These are phyloP conservation scores for Codiaeum variegatum DNA, from an alignment of 441 rosid species.

Conservation along the genomic window DNA sequence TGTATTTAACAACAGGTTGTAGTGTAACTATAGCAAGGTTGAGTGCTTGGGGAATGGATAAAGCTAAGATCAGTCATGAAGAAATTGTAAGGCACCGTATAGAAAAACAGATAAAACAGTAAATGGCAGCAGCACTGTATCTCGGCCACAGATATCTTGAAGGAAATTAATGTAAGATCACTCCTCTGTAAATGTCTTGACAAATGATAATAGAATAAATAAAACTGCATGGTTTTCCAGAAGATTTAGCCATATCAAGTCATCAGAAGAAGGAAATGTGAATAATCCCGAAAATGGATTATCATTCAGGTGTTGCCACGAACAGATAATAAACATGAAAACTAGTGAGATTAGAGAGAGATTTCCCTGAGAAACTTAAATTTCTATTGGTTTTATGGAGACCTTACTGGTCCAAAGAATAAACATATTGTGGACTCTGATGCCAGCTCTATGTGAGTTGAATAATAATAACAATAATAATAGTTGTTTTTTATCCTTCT, in stretches of 20 bases:
- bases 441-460: conserved; percentile 41
- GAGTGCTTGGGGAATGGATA: conserved; percentile 38
- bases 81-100: background rate
- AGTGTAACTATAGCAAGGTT: conserved; percentile 25
- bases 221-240: conserved; percentile 39
- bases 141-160: background rate
- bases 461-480: background rate
- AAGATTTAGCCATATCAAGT: conserved; percentile 23
- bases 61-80: conserved; percentile 23
- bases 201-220: conserved; percentile 18
- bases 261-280: background rate
- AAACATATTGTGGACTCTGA: conserved; percentile 28
- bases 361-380: conserved; percentile 24
- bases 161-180: conserved; percentile 2
- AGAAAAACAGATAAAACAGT: background rate
- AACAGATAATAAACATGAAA: conserved; percentile 43
- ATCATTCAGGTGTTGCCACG: conserved; percentile 29
- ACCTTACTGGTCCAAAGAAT: conserved; percentile 26
- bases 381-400: conserved; percentile 32
- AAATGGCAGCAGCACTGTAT: background rate
- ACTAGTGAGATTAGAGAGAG: conserved; percentile 34
- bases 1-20: conserved; percentile 35
- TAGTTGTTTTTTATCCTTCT: too few relatives aligned
- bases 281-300: conserved; percentile 18
- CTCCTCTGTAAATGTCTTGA: background rate